phyloP scores from a whole-genome alignment of 345 rosid genomes.

The Corchorus capsularis region DNA sequence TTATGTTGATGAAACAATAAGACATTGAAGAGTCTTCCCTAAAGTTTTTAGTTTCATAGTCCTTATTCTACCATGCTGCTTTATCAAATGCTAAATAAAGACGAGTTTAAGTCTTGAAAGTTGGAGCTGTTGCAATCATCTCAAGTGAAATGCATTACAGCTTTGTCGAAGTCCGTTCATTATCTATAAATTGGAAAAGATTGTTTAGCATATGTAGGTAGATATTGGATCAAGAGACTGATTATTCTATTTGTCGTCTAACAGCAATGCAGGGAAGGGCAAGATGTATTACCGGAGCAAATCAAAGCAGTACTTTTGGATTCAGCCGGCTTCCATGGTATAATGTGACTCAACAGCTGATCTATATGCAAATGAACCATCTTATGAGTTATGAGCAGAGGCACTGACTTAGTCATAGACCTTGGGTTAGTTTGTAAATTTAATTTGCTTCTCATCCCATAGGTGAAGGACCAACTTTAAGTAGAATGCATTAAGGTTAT shows the following conservation, averaged over 20 bases:
- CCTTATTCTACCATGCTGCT: background rate
- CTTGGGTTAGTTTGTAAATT: conserved; percentile 26
- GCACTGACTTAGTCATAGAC: conserved; percentile 29
- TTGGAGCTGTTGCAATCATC: background rate
- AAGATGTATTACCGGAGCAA: conserved; percentile 81
- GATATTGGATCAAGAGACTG: conserved; percentile 16
- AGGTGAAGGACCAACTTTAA: conserved; percentile 3
- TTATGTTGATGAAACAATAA: background rate
- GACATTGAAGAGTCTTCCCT: background rate
- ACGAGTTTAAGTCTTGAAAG: background rate
- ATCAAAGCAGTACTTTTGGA: conserved; percentile 91
- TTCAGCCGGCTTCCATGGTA: conserved; percentile 73
- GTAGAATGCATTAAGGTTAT: background rate
- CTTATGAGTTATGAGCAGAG: conserved; percentile 7
- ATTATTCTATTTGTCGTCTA: conserved; percentile 16
- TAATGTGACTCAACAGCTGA: conserved; percentile 29
- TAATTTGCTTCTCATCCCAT: conserved; percentile 11
- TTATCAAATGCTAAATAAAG: background rate
- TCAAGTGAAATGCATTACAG: background rate
- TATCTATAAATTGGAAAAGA: background rate
- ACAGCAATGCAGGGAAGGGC: conserved; percentile 94
- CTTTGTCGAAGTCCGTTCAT: background rate
- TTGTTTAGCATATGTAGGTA: background rate
- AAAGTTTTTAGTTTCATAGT: background rate
- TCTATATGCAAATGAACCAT: conserved; percentile 6